Conservation (phyloP, 352 stramenopile genomes). For the Phytophthora vignae region DNA sequence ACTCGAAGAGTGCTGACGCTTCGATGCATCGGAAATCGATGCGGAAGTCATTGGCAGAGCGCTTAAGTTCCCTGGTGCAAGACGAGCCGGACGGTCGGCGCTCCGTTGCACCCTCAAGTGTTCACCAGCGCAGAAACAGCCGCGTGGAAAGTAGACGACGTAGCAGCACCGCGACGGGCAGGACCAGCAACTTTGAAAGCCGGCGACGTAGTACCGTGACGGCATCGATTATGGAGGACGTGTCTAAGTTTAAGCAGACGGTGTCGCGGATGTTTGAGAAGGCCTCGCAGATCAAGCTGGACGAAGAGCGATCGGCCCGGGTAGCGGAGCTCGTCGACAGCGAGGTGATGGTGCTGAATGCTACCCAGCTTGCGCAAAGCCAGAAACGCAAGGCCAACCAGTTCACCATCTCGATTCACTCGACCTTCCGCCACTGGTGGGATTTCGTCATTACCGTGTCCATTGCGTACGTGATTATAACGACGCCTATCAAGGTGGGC, state of each 20-base stretch:
- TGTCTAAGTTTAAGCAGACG: constrained; percentile 43
- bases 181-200: constrained; percentile 20
- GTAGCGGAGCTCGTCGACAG: constrained; percentile 66
- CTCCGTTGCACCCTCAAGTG: constrained; percentile 10
- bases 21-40: constrained; percentile 17
- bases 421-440: constrained; percentile 67
- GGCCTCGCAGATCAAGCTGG: constrained; percentile 32
- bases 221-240: constrained; percentile 40
- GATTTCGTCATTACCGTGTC: constrained; percentile 63
- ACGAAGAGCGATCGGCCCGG: constrained; percentile 49
- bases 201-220: constrained; percentile 35
- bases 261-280: constrained; percentile 57
- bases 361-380: constrained; percentile 63
- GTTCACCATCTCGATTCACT: constrained; percentile 71
- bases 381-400: constrained; percentile 56
- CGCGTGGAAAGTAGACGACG: constrained; percentile 13
- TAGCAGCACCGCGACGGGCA: constrained; percentile 10
- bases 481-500: constrained; percentile 62
- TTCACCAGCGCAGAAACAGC: constrained; percentile 18
- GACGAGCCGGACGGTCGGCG: constrained; percentile 16
- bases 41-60: constrained; percentile 21
- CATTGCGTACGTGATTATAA: constrained; percentile 63
- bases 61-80: constrained; percentile 23
- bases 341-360: constrained; percentile 70
- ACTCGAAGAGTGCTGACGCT: neutral